Evolutionary conservation across 257 asterid species (phyloP), one percentile per base, ranked within the genome.

Genomic region (Capsicum pubescens): DNA sequence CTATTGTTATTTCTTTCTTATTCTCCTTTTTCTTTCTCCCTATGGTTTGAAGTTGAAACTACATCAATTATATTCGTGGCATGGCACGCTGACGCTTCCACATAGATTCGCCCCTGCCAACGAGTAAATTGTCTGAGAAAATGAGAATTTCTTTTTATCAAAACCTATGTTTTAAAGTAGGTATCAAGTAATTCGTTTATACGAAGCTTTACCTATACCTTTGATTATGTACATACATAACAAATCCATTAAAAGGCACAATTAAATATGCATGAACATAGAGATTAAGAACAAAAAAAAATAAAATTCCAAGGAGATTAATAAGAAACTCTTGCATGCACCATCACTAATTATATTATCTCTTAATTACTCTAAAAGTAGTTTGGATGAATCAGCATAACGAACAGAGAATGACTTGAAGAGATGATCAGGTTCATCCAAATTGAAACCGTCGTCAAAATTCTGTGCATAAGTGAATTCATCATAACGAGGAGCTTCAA

Each of bases 331-430:
- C 44, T 39, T 39, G 44, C 44, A 39, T 39, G 44, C 44, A 39
- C 44, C 5, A 3, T 39, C 61, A 57, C 19, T 57, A 57, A 60
- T 60, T 9, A 60, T n/a, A n/a, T n/a, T 50, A 16, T 50, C 8
- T 9, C 13, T 9, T 0, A 50, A 76, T 76, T 14, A 76, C 48
- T 76, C 54, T 0, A 52, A 15, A 76, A 76, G 26, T 15, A 76
- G 9, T 14, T 48, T 82, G 1, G 89, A 84, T 13, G 87, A 61
- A 87, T 87, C 71, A 14, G 82, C 85, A 66, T 21, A 84, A 15
- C 89, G 82, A 71, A 83, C 74, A n/a, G 87, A 84, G 21, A 87
- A 87, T 26, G 89, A 87, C 11, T 72, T 86, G 3, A 84, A 81
- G 19, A 83, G 83, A 10, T 59, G 56, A 54, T 86, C 85, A 9